Evolutionary conservation across 106 monocot species (phyloP).

Genomic region (Acorus gramineus): DNA sequence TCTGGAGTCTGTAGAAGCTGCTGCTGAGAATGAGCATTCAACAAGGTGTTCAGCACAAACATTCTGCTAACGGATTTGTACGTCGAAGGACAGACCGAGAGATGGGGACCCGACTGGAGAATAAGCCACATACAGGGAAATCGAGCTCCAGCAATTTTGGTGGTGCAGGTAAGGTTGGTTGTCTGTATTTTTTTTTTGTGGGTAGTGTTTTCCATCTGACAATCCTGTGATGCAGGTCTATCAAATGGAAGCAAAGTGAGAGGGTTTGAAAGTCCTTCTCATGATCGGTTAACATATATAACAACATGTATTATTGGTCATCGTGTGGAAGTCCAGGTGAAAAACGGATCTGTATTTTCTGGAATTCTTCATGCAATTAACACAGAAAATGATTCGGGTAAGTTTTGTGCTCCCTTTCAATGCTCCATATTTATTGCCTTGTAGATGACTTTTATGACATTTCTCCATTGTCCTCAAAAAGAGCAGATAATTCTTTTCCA

Average conservation of each 20-base stretch:
- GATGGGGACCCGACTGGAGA: slow-evolving; percentile 26
- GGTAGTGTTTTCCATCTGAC: no score
- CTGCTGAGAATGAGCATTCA: slow-evolving; percentile 31
- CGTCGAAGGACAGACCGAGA: slow-evolving; percentile 54
- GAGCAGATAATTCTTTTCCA: no score
- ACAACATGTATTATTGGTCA: slow-evolving; percentile 66
- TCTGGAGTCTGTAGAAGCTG: no score
- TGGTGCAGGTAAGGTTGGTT: slow-evolving; percentile 18
- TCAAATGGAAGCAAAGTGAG: slow-evolving; percentile 44
- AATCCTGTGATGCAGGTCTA: slow-evolving; percentile 9
- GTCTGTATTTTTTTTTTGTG: background rate
- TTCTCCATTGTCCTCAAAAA: no score
- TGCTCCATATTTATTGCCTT: no score
- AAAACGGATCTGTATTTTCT: slow-evolving; percentile 83
- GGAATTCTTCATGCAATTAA: slow-evolving; percentile 82
- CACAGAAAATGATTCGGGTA: slow-evolving; percentile 88
- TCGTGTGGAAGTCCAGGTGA: slow-evolving; percentile 75
- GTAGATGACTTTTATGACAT: no score
- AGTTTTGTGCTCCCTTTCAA: background rate
- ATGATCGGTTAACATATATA: slow-evolving; percentile 70
- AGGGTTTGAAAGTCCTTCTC: slow-evolving; percentile 28
- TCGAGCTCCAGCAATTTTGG: slow-evolving; percentile 21
- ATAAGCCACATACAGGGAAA: slow-evolving; percentile 37
- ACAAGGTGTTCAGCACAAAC: slow-evolving; percentile 39
- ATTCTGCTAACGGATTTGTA: slow-evolving; percentile 51